Percentiles rank a stretch among this genome's conserved stretches.
Conservation (phyloP, 116 monocot genomes). For the Trichopus zeylanicus region DNA sequence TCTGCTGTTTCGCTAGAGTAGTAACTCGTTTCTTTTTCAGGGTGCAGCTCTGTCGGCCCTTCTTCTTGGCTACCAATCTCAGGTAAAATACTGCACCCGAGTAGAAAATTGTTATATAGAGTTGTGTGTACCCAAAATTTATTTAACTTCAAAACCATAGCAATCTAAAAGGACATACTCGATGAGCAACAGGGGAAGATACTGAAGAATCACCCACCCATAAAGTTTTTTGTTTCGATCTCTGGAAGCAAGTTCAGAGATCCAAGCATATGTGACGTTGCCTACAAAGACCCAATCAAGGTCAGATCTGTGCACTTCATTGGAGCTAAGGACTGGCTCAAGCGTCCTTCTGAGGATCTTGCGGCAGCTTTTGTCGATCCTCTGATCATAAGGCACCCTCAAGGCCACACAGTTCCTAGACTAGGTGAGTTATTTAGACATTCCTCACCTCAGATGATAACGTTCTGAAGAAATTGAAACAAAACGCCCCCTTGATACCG, state of each 20-base stretch:
- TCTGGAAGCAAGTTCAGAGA: slow-evolving; percentile 64
- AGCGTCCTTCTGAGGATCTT: slow-evolving; percentile 44
- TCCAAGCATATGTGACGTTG: slow-evolving; percentile 42
- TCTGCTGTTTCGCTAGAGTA: too few relatives aligned
- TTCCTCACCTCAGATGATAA: too few relatives aligned
- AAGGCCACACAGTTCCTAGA: slow-evolving; percentile 69
- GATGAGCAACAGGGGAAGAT: slow-evolving; percentile 42
- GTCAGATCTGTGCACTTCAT: slow-evolving; percentile 58
- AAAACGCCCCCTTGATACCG: too few relatives aligned
- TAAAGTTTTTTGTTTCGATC: slow-evolving; percentile 57
- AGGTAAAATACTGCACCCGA: slow-evolving; percentile 14
- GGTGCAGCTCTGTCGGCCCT: slow-evolving; percentile 63
- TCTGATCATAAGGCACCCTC: slow-evolving; percentile 50
- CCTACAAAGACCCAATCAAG: slow-evolving; percentile 50
- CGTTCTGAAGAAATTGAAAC: too few relatives aligned
- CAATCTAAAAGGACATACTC: too few relatives aligned
- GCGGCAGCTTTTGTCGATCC: slow-evolving; percentile 41
- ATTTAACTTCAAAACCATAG: too few relatives aligned
- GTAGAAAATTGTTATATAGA: neutral
- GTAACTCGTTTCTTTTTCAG: slow-evolving; percentile 18
- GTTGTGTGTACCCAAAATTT: neutral
- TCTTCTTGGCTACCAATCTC: slow-evolving; percentile 51
- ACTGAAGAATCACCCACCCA: slow-evolving; percentile 49
- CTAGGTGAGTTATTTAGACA: slow-evolving; percentile 25
- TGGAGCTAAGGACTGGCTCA: slow-evolving; percentile 64